Base-by-base conservation (phyloP, 768 basidiomycete species). In the Kwoniella heveanensis region DNA sequence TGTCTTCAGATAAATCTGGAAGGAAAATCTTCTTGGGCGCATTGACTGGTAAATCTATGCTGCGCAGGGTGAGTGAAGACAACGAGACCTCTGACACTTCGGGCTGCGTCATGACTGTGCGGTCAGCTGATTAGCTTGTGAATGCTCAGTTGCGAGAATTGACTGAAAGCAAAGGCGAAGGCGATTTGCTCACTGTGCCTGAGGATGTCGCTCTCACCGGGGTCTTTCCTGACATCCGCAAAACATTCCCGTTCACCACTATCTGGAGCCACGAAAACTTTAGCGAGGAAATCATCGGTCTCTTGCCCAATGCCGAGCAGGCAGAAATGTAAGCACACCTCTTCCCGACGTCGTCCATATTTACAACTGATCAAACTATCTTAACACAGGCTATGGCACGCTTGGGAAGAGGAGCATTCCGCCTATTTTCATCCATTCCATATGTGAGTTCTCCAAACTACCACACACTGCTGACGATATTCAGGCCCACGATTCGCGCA, bases 231-330 rank as follows among this genome's bases (percentile, higher is more conserved):
- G 79, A 80, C 60, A 61, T 70, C 49, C 59, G 76, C 29, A 78
- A 80, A 65, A 78, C 76, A 0, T 80, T 77, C 54, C 79, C 79
- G 2, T 80, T 80, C 59, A 78, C 79, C 9, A 80, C 79, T 2
- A 80, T 80, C 47, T 80, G 79, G 79, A 76, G 72, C 63, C 77
- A 78, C 50, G 79, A 80, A 44, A 76, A 77, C 53, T 80, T 78
- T 57, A 72, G 63, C 21, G 74, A 65, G 12, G 79, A 80, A 54
- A 74, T 80, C 57, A 72, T 80, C 21, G 76, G 74, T 2, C 66
- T 80, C 0, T 48, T 80, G 17, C 79, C 79, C 9, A 71, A 61
- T 48, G 29, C 57, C 24, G 70, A 70, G 49, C 77, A 80, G 51
- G 66, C 79, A 0, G 72, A 76, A 60, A 6, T 77, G 74, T 79